Percentiles rank a stretch among this genome's conserved stretches.
phyloP scores from a whole-genome alignment of 306 rosid genomes.

The Vigna hirtella region DNA sequence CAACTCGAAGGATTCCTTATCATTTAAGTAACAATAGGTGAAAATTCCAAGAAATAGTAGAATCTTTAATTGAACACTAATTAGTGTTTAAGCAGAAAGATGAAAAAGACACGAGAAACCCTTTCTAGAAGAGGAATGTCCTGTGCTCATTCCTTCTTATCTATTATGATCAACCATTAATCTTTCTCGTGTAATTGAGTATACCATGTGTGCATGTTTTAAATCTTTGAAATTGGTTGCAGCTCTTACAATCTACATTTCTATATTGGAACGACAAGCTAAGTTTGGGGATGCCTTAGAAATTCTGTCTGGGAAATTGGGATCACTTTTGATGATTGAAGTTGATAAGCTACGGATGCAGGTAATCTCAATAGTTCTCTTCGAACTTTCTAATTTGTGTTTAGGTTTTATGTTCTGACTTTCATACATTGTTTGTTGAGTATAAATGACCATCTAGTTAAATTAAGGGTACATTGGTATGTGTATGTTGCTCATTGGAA shows the following conservation, averaged over 20 bases:
- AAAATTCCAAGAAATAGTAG: slow-evolving; percentile 10
- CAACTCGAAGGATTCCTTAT: neutral
- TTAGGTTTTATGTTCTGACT: slow-evolving; percentile 4
- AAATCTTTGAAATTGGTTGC: slow-evolving; percentile 50
- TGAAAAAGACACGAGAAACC: neutral
- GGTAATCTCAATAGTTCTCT: slow-evolving; percentile 65
- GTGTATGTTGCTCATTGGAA: slow-evolving; percentile 34
- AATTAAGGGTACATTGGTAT: neutral
- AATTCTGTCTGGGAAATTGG: slow-evolving; percentile 88
- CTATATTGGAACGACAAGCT: slow-evolving; percentile 92
- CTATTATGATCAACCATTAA: neutral
- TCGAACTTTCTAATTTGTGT: slow-evolving; percentile 28
- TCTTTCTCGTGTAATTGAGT: slow-evolving; percentile 27
- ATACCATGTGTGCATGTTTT: slow-evolving; percentile 18
- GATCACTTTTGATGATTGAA: slow-evolving; percentile 80
- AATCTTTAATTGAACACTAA: slow-evolving; percentile 12
- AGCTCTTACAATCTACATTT: slow-evolving; percentile 90
- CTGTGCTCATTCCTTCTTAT: slow-evolving; percentile 23
- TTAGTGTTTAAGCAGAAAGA: neutral
- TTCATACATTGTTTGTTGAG: neutral
- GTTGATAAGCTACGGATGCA: slow-evolving; percentile 92
- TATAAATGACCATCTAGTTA: slow-evolving; percentile 23
- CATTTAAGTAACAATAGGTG: neutral
- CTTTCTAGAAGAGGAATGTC: slow-evolving; percentile 3
- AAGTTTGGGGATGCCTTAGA: slow-evolving; percentile 96